These are phyloP conservation scores for Fermentozyma sake DNA, from an alignment of 1,139 yeast species.

Conservation along the genomic window DNA sequence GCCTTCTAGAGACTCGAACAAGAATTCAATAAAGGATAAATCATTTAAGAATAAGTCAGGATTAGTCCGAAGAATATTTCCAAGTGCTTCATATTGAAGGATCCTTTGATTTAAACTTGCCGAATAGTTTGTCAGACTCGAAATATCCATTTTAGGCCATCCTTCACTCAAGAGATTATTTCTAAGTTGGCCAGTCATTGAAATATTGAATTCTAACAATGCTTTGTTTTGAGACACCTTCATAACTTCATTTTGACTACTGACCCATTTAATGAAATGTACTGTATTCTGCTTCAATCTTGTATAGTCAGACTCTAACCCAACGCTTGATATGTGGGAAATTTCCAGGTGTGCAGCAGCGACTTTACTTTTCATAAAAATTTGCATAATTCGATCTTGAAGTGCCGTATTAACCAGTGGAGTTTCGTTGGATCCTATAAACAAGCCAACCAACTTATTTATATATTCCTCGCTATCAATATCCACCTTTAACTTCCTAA, in stretches of 20 bases:
- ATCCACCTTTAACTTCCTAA: slow-evolving; percentile 50
- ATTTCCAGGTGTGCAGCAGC: slow-evolving; percentile 42
- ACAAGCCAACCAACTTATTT: slow-evolving; percentile 38
- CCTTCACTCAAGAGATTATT: slow-evolving; percentile 51
- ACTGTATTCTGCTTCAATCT: slow-evolving; percentile 50
- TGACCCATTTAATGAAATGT: slow-evolving; percentile 57
- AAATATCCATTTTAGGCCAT: slow-evolving; percentile 49
- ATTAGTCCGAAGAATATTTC: slow-evolving; percentile 54
- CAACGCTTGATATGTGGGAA: slow-evolving; percentile 46
- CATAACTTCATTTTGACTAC: slow-evolving; percentile 16
- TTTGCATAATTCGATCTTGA: slow-evolving; percentile 55
- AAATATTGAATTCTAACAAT: slow-evolving; percentile 26
- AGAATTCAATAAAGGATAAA: slow-evolving; percentile 53
- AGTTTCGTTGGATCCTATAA: slow-evolving; percentile 37
- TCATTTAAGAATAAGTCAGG: slow-evolving; percentile 43
- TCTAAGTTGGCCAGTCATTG: slow-evolving; percentile 49
- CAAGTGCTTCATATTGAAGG: slow-evolving; percentile 73
- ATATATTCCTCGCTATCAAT: slow-evolving; percentile 47
- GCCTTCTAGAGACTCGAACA: slow-evolving; percentile 66
- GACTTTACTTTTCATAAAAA: slow-evolving; percentile 47
- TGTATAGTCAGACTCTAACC: slow-evolving; percentile 49
- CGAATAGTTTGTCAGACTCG: slow-evolving; percentile 24
- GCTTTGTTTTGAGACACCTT: slow-evolving; percentile 6
- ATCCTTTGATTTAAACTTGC: slow-evolving; percentile 44
- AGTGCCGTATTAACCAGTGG: slow-evolving; percentile 53